Evolutionary conservation across 345 rosid genomes (phyloP).

Genomic region (Acer campestre): DNA sequence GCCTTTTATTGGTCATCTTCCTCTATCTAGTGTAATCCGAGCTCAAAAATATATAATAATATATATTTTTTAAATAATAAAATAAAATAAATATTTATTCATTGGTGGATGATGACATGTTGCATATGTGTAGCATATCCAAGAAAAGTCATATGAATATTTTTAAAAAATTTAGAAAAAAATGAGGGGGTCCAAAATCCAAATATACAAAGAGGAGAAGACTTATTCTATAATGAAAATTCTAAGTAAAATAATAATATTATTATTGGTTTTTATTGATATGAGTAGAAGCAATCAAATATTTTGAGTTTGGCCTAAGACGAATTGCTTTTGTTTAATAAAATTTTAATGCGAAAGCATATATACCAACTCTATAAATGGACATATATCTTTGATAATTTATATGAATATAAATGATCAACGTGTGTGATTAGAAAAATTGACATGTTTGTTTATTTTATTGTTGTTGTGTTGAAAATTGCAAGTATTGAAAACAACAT

Average conservation of each 20-base stretch:
- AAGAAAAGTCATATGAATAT: neutral
- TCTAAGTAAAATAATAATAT: neutral
- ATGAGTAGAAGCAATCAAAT: too few relatives aligned
- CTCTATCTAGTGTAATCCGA: neutral
- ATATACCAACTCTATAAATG: neutral
- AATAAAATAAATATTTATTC: neutral
- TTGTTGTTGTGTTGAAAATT: too few relatives aligned
- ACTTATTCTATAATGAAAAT: neutral
- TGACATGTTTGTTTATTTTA: neutral
- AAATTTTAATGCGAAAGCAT: neutral
- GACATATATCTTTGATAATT: neutral
- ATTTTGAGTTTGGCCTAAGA: neutral
- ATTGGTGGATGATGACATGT: neutral
- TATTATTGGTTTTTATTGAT: too few relatives aligned
- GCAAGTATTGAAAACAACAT: neutral
- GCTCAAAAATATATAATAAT: neutral
- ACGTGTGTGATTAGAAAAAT: neutral
- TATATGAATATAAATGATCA: neutral
- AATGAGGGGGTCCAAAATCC: too few relatives aligned
- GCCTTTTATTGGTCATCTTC: neutral
- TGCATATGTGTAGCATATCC: neutral
- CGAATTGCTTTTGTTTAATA: neutral
- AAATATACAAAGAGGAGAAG: neutral
- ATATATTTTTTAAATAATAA: neutral
- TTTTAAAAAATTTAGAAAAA: neutral